Conservation (phyloP, 2,329 filamentous ascomycete species). For the Trichoderma sp. region DNA sequence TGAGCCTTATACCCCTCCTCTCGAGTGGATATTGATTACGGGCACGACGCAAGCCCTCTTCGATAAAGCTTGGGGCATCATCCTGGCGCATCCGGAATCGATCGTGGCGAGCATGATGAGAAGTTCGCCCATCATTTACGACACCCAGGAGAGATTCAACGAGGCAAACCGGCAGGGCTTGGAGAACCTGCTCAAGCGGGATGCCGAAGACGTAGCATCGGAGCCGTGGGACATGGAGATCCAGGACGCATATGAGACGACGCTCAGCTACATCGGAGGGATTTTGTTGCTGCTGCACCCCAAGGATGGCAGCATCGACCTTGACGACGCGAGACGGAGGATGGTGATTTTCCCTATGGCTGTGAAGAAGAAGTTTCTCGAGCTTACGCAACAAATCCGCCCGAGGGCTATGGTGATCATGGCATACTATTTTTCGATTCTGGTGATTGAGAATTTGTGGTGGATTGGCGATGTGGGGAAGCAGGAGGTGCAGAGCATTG, state of each 20-base stretch:
- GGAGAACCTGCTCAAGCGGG: constrained; percentile 19
- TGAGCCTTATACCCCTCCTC: constrained; percentile 21
- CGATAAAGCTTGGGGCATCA: constrained; percentile 10
- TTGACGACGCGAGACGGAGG: constrained; percentile 12
- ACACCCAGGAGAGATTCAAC: constrained; percentile 17
- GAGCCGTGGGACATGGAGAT: constrained; percentile 23
- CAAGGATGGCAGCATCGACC: not conserved
- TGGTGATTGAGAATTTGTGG: constrained; percentile 15
- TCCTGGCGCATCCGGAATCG: constrained; percentile 10
- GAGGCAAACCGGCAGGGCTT: constrained; percentile 15
- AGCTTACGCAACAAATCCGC: constrained; percentile 7
- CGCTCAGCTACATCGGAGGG: constrained; percentile 23
- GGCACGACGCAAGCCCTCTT: constrained; percentile 21
- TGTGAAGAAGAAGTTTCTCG: constrained; percentile 19
- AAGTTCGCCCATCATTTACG: constrained; percentile 19
- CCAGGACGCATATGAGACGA: constrained; percentile 23
- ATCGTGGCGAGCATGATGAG: constrained; percentile 15
- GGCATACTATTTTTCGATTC: constrained; percentile 22
- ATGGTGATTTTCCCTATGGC: constrained; percentile 20
- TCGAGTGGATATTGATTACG: constrained; percentile 24
- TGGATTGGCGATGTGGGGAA: constrained; percentile 18
- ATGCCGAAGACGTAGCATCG: constrained; percentile 10
- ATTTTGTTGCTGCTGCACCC: not conserved
- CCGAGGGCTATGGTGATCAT: constrained; percentile 20
- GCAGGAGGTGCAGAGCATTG: constrained; percentile 19